Conservation (phyloP, 805 yeast genomes). For the Kluyveromyces starmeri region DNA sequence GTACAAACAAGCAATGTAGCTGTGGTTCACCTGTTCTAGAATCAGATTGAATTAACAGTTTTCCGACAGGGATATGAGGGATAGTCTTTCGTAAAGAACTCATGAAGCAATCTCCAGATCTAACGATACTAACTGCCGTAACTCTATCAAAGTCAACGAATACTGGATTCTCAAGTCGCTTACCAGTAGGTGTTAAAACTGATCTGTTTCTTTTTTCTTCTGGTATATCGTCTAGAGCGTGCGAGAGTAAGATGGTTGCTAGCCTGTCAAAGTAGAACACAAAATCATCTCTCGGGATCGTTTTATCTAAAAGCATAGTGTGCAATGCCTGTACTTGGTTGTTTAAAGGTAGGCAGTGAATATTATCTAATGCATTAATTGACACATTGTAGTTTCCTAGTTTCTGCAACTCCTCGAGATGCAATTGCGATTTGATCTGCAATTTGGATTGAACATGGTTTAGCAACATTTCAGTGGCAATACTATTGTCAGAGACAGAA, state of each 20-base stretch:
- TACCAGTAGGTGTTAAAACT: conserved; percentile 37
- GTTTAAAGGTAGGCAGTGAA: conserved; percentile 32
- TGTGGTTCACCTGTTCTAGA: conserved; percentile 90
- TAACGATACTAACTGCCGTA: conserved; percentile 67
- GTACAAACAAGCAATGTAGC: conserved; percentile 72
- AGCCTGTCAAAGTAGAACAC: conserved; percentile 80
- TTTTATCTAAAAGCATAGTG: conserved; percentile 53
- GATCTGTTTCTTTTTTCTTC: conserved; percentile 12
- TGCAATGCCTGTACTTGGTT: conserved; percentile 67
- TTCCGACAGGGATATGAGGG: conserved; percentile 75
- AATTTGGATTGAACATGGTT: conserved; percentile 72
- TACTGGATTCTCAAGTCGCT: conserved; percentile 19
- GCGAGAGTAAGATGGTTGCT: conserved; percentile 59
- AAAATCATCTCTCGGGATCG: conserved; percentile 62
- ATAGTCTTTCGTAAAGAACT: conserved; percentile 64
- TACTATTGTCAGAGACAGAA: conserved; percentile 71
- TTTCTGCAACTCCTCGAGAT: conserved; percentile 51
- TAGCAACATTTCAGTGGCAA: conserved; percentile 74
- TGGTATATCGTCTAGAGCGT: conserved; percentile 52
- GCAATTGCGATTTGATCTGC: conserved; percentile 52
- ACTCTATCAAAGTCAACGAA: conserved; percentile 36
- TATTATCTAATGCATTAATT: conserved; percentile 13
- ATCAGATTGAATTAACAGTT: conserved; percentile 80
- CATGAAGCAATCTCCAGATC: conserved; percentile 92
- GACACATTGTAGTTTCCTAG: conserved; percentile 28